Evolutionary conservation across 2,329 filamentous ascomycete species (phyloP), one percentile per base, ranked within the genome.

Genomic region (Lachnellula willkommii): DNA sequence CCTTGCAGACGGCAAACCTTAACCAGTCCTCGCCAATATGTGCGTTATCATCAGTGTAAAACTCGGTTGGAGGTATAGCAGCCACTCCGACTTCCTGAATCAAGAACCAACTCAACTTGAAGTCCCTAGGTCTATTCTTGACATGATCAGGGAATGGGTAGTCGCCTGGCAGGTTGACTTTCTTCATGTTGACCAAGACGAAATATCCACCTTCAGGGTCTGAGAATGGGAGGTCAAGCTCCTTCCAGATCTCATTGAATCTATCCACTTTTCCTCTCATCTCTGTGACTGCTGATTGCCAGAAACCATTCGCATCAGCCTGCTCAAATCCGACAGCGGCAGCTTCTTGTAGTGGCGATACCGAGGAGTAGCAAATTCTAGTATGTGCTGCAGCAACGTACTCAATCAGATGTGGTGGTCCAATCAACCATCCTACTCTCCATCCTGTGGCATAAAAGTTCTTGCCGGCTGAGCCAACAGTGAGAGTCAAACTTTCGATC

Each of bases 381-480:
- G 93, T 97, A 72, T 99, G 94, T 1, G 94, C 94, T 17, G 90
- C 90, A 11, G 89, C 84, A 36, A 96, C 93, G 70, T 96, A 89
- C 70, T 95, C 88, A 74, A 97, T 91, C 52, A 97, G 78, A 59
- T 96, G 83, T 52, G 90, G 83, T 0, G 89, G 90, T 0, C 94
- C 94, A 68, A 97, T 94, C 39, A 99, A 78, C 85, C 93, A 99
- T 54, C 94, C 83, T 4, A 97, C 92, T 56, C 94, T 86, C 94
- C 94, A 99, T 48, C 94, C 94, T 0, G 94, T 99, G 55, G 90
- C 90, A 69, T 97, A 97, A 74, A 99, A 99, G 77, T 94, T 95
- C 81, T 99, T 99, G 66, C 94, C 94, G 1, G 91, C 94, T 0
- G 91, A 96, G 20, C 94, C 94, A 32, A 99, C 94, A 0, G 94